Evolutionary conservation across 208 protist species (phyloP).

Genomic region (Herpetomonas muscarum): DNA sequence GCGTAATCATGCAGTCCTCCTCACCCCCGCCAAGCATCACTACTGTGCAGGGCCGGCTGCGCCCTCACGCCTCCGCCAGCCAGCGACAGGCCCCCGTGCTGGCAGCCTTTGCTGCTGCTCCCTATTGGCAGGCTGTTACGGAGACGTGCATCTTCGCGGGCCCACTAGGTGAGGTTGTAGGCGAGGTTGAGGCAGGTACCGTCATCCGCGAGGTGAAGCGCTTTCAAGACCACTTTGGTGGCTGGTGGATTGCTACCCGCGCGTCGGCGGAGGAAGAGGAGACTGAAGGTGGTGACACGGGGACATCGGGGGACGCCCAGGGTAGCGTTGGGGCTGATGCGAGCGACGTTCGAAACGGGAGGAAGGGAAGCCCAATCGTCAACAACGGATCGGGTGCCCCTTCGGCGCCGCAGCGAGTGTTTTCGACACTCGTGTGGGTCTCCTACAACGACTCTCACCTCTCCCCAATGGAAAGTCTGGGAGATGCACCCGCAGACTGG

Average conservation of each 20-base stretch:
- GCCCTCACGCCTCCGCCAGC: not conserved
- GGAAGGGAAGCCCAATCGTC: too few species aligned
- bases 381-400: not conserved
- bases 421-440: constrained; percentile 3
- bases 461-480: not conserved
- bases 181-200: constrained; percentile 30
- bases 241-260: constrained; percentile 59
- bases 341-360: not conserved
- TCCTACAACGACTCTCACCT: constrained; percentile 8
- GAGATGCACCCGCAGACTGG: not conserved
- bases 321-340: too few species aligned
- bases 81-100: not conserved
- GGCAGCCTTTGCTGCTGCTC: constrained; percentile 9
- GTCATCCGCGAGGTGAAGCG: constrained; percentile 57
- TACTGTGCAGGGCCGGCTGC: too few species aligned
- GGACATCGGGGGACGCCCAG: too few species aligned
- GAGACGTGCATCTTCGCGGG: constrained; percentile 43
- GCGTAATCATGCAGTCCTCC: too few species aligned
- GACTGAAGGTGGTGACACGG: too few species aligned
- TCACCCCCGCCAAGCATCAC: too few species aligned
- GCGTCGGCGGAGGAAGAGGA: constrained; percentile 26
- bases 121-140: constrained; percentile 53
- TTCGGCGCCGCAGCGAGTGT: not conserved
- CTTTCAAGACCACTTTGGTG: constrained; percentile 58
- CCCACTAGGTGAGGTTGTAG: constrained; percentile 61